Evolutionary conservation across 2,329 filamentous ascomycete genomes (phyloP), one percentile per base, ranked within the genome.

Genomic region (Dothistroma septosporum): DNA sequence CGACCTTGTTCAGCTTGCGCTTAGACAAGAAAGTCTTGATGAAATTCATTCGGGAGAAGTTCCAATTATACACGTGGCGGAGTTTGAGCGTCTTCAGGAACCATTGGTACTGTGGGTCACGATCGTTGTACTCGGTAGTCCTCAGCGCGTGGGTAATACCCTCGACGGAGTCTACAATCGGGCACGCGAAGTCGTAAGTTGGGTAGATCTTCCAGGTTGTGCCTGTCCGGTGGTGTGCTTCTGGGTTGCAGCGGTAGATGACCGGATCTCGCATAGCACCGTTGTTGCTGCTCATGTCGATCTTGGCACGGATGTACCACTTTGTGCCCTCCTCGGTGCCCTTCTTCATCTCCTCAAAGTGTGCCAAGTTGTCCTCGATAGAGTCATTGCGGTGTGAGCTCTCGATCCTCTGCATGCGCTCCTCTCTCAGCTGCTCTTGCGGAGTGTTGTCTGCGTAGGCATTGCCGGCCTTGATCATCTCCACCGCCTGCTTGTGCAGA

Each of bases 201-300:
- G 90, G 90, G 77, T 93, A 93, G 73, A 91, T 88, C 78, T 92
- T 93, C 89, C 90, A 93, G 63, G 82, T 85, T 60, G 80, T 84
- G 33, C 90, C 90, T 1, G 90, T 94, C 68, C 90, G 86, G 79
- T 94, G 90, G 75, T 94, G 89, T 11, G 80, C 75, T 53, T 82
- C 73, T 6, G 84, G 81, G 72, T 96, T 96, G 84, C 92, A 97
- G 67, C 94, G 88, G 82, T 97, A 97, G 76, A 99, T 95, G 76
- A 97, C 92, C 12, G 94, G 94, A 76, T 99, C 94, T 66, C 94
- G 85, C 85, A 97, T 87, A 57, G 94, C 91, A 78, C 96, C 96
- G 82, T 99, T 97, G 66, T 89, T 89, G 78, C 94, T 89, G 76
- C 96, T 90, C 68, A 90, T 85, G 1, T 91, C 93, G 69, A 97